These are phyloP conservation scores for Moringa oleifera DNA, from an alignment of 345 rosid species.

Conservation along the genomic window DNA sequence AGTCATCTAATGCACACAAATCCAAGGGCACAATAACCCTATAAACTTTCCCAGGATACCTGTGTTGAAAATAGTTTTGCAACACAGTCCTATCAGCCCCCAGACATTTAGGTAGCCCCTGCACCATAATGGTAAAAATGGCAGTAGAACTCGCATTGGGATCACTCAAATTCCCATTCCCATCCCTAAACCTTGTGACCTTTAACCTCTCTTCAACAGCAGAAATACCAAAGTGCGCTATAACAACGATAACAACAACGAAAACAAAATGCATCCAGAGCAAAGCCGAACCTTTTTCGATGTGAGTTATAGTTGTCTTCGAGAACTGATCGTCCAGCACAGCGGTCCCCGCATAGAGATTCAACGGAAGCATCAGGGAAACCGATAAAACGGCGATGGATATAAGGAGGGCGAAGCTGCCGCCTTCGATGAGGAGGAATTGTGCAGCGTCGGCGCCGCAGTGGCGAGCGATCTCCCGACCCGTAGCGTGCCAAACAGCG, in stretches of 20 bases:
- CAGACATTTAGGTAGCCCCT: slow-evolving; percentile 81
- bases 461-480: slow-evolving; percentile 79
- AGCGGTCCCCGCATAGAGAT: slow-evolving; percentile 81
- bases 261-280: slow-evolving; percentile 89
- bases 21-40: slow-evolving; percentile 86
- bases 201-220: slow-evolving; percentile 60
- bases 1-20: slow-evolving; percentile 89
- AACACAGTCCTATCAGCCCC: slow-evolving; percentile 62
- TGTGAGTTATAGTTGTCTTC: slow-evolving; percentile 74
- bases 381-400: slow-evolving; percentile 49
- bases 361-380: slow-evolving; percentile 67
- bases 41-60: slow-evolving; percentile 83
- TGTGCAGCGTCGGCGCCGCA: slow-evolving; percentile 98
- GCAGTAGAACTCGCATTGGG: slow-evolving; percentile 64
- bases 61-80: slow-evolving; percentile 62
- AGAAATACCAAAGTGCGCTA: slow-evolving; percentile 70
- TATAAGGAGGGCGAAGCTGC: slow-evolving; percentile 62
- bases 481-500: slow-evolving; percentile 93
- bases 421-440: slow-evolving; percentile 84
- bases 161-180: slow-evolving; percentile 79
- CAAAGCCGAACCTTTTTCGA: slow-evolving; percentile 66
- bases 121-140: slow-evolving; percentile 78
- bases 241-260: slow-evolving; percentile 48
- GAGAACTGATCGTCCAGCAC: slow-evolving; percentile 72
- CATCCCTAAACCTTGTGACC: slow-evolving; percentile 91